Evolutionary conservation across 495 filamentous ascomycete genomes (phyloP), one percentile per base, ranked within the genome.

Genomic region (Aspergillus sparsus): DNA sequence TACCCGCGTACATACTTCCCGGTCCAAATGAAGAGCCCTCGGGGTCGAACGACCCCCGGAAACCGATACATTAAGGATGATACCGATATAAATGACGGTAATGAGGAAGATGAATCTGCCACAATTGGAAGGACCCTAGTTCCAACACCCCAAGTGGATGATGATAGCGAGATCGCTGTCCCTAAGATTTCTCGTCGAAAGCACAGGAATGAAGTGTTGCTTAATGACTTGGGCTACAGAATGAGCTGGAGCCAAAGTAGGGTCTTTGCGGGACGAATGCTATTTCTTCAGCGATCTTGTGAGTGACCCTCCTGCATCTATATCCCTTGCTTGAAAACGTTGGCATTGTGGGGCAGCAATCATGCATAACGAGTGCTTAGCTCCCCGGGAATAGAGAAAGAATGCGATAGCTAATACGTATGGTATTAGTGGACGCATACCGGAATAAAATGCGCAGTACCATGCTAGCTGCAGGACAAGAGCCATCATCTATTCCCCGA

Each of bases 191-290:
- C 85, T 16, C 81, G 81, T 55, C 75, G 79, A 44, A 82, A 84
- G 53, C 84, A 89, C 50, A 83, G 78, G 44, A 93, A 91, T 74
- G 93, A 98, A 69, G 83, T 92, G 5, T 77, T 89, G 50, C 70
- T 98, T 62, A 98, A 98, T 67, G 92, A 98, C 68, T 71, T 98
- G 49, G 94, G 92, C 0, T 97, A 95, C 67, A 84, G 93, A 13
- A 95, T 98, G 87, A 90, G 89, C 45, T 98, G 94, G 94, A 85
- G 89, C 51, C 93, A 97, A 74, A 92, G 91, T 69, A 82, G 93
- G 46, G 87, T 91, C 1, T 97, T 97, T 76, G 83, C 90, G 13
- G 88, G 86, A 5, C 81, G 91, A 66, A 90, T 86, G 49, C 79
- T 97, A 61, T 98, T 98, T 70, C 76, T 98, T 71, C 94, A 98